phyloP scores from a whole-genome alignment of 768 basidiomycete species.

The Trametes villosa region DNA sequence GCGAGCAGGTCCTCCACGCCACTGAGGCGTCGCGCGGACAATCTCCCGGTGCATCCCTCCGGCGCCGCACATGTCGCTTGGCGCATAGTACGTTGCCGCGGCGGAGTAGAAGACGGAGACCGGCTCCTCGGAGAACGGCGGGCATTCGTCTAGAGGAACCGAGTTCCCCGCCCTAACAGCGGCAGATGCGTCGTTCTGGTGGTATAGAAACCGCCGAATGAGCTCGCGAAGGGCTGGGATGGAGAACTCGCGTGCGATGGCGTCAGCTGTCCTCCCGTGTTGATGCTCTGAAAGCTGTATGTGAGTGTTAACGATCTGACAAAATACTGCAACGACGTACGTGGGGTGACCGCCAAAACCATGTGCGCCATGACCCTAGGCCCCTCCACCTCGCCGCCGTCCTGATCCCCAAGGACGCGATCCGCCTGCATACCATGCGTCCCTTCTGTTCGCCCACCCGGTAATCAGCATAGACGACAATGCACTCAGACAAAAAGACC shows the following conservation, averaged over 20 bases:
- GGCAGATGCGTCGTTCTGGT: background rate
- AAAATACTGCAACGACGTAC: too few relatives aligned
- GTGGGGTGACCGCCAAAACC: too few relatives aligned
- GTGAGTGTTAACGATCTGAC: too few relatives aligned
- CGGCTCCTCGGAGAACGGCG: background rate
- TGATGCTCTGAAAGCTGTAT: background rate
- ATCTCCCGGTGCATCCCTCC: slow-evolving; percentile 33
- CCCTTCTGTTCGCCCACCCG: too few relatives aligned
- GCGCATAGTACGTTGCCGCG: slow-evolving; percentile 29
- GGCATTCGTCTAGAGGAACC: background rate
- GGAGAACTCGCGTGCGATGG: background rate
- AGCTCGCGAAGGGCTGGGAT: background rate
- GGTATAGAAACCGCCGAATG: background rate
- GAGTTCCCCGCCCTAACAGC: background rate
- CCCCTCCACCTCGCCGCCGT: too few relatives aligned
- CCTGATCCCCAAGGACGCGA: too few relatives aligned
- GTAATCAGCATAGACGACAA: too few relatives aligned
- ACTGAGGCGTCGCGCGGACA: slow-evolving; percentile 30
- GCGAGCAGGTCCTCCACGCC: slow-evolving; percentile 17
- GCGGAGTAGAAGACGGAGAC: slow-evolving; percentile 29
- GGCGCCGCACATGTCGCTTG: slow-evolving; percentile 33
- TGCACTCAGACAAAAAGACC: too few relatives aligned
- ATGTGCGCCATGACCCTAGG: too few relatives aligned
- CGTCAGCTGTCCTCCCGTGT: background rate
- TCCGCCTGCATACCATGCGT: too few relatives aligned